A percentile compares a stretch with the other conserved stretches of the same genome.
These are phyloP conservation scores for Hylodesmum podocarpum DNA, from an alignment of 306 rosid species.

Conservation along the genomic window DNA sequence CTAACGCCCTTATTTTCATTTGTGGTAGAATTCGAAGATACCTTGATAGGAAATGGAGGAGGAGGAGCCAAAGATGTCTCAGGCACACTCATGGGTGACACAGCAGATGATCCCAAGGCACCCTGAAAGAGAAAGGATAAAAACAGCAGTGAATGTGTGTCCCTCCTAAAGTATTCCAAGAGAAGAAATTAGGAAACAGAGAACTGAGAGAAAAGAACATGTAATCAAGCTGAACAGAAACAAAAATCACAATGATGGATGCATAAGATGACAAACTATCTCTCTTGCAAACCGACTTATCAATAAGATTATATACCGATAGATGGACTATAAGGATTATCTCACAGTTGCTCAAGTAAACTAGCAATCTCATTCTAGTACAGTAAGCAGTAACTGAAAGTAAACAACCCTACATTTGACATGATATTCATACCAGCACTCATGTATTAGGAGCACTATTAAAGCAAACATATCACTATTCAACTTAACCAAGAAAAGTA, in stretches of 20 bases:
- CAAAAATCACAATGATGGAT: background rate
- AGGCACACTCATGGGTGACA: slow-evolving; percentile 55
- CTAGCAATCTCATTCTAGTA: background rate
- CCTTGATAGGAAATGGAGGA: slow-evolving; percentile 81
- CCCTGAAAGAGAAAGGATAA: slow-evolving; percentile 52
- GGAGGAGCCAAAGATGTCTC: slow-evolving; percentile 55
- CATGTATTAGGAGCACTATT: background rate
- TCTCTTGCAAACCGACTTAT: background rate
- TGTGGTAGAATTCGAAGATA: slow-evolving; percentile 95
- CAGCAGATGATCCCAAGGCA: slow-evolving; percentile 50
- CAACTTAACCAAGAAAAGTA: background rate
- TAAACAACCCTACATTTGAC: background rate
- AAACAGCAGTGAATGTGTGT: slow-evolving; percentile 34
- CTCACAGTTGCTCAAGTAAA: background rate
- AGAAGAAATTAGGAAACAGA: background rate
- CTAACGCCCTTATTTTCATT: slow-evolving; percentile 99
- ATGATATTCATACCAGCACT: background rate
- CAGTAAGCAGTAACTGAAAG: background rate
- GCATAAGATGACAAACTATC: background rate
- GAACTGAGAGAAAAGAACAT: background rate
- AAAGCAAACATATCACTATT: background rate
- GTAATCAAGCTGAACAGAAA: background rate
- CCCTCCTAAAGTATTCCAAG: slow-evolving; percentile 11
- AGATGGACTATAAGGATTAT: background rate
- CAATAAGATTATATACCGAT: background rate